Conservation (phyloP, 129 eudicot species). For the Tanacetum coccineum region DNA sequence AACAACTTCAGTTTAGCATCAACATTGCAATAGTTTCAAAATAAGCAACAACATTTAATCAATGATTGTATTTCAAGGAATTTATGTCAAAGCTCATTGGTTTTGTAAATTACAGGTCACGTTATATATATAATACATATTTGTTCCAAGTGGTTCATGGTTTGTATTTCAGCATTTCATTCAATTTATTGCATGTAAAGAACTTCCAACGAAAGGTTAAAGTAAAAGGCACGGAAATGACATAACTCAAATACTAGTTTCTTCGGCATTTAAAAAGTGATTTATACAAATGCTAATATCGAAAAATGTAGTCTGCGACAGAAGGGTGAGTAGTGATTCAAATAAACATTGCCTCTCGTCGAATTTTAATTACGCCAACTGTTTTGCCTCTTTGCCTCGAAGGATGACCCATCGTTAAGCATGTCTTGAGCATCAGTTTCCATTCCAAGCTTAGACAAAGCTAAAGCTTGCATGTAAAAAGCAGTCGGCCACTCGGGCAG, state of each 20-base stretch:
- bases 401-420: constrained; percentile 89
- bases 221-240: constrained; percentile 22
- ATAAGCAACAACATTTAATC: too few species aligned
- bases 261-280: constrained; percentile 18
- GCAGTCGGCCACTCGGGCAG: constrained; percentile 96
- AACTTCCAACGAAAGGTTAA: constrained; percentile 8
- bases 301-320: constrained; percentile 36
- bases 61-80: too few species aligned
- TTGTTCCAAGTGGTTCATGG: too few species aligned
- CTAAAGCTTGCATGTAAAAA: constrained; percentile 90
- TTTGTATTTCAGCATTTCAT: too few species aligned
- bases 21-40: too few species aligned
- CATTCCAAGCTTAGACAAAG: constrained; percentile 97
- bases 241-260: constrained; percentile 23
- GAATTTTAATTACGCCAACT: constrained; percentile 57
- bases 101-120: too few species aligned
- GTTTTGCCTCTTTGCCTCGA: constrained; percentile 81
- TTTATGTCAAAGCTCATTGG: too few species aligned
- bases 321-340: constrained; percentile 19
- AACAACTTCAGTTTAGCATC: too few species aligned
- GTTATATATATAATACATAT: too few species aligned
- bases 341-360: constrained; percentile 25
- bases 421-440: constrained; percentile 98
- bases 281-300: constrained; percentile 38
- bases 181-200: background rate